These are phyloP conservation scores for Akanthomyces dipterigenus DNA, from an alignment of 2,329 filamentous ascomycete genomes.

Conservation along the genomic window DNA sequence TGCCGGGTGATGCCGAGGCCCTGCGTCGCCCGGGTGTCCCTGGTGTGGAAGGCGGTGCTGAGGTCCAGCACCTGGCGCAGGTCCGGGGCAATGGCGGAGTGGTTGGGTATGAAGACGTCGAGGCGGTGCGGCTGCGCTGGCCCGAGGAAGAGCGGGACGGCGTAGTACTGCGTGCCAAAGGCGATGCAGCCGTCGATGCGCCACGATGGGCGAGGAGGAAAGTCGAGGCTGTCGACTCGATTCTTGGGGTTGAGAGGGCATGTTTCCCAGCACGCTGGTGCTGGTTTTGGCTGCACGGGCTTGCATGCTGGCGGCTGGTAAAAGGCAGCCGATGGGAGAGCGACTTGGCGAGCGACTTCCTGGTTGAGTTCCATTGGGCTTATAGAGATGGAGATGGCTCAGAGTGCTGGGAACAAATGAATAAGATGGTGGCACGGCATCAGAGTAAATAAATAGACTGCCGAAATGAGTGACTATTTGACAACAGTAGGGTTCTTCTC, in stretches of 20 bases:
- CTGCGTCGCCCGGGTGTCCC: constrained; percentile 40
- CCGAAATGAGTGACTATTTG: background rate
- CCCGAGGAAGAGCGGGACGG: constrained; percentile 44
- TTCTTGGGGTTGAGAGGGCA: constrained; percentile 55
- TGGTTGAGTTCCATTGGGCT: constrained; percentile 46
- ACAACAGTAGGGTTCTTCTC: too few relatives aligned
- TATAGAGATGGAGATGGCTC: too few relatives aligned
- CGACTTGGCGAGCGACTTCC: constrained; percentile 45
- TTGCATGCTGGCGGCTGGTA: constrained; percentile 11
- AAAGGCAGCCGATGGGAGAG: constrained; percentile 53
- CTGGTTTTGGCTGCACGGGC: constrained; percentile 12
- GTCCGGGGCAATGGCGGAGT: constrained; percentile 27
- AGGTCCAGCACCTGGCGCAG: constrained; percentile 40
- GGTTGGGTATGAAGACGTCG: constrained; percentile 51
- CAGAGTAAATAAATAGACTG: background rate
- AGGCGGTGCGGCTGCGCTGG: constrained; percentile 44
- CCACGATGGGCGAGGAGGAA: constrained; percentile 41
- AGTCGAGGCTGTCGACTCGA: constrained; percentile 49
- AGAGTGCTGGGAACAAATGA: background rate
- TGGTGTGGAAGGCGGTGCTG: constrained; percentile 44
- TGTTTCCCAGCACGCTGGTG: constrained; percentile 32
- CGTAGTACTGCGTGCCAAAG: constrained; percentile 52
- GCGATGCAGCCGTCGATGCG: constrained; percentile 52
- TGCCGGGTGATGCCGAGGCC: constrained; percentile 46
- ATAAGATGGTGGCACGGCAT: background rate